Evolutionary conservation across 768 basidiomycete species (phyloP).

Genomic region (Phaffia tasmanica): DNA sequence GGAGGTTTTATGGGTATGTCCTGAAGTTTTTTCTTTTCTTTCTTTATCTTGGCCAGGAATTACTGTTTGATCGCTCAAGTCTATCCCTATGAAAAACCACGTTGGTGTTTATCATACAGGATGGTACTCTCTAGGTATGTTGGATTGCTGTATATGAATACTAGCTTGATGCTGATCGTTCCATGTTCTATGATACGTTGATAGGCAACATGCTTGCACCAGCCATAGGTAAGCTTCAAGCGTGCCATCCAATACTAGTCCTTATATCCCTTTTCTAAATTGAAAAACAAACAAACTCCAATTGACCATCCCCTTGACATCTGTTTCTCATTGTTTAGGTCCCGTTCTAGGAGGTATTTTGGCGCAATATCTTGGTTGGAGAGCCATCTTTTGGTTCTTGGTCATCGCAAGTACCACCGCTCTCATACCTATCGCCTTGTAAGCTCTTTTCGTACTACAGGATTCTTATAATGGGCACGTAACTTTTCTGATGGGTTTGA

Average conservation of each 20-base stretch:
- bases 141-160: too few species aligned
- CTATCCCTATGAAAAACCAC: too few species aligned
- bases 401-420: constrained; percentile 45
- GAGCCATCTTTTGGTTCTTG: constrained; percentile 55
- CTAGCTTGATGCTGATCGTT: too few species aligned
- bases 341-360: constrained; percentile 48
- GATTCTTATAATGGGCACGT: not conserved
- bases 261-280: not conserved
- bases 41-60: too few species aligned
- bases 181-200: too few species aligned
- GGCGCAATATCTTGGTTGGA: constrained; percentile 55
- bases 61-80: too few species aligned
- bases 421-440: constrained; percentile 44
- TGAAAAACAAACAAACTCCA: not conserved
- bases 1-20: not conserved
- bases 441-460: constrained; percentile 4
- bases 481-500: not conserved
- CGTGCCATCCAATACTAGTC: not conserved
- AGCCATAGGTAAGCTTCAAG: not conserved
- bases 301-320: not conserved
- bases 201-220: too few species aligned
- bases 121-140: too few species aligned
- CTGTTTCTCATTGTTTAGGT: constrained; percentile 37
- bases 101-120: not conserved
- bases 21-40: too few species aligned